Base-by-base conservation (phyloP, 345 rosid species). In the Corchorus capsularis region DNA sequence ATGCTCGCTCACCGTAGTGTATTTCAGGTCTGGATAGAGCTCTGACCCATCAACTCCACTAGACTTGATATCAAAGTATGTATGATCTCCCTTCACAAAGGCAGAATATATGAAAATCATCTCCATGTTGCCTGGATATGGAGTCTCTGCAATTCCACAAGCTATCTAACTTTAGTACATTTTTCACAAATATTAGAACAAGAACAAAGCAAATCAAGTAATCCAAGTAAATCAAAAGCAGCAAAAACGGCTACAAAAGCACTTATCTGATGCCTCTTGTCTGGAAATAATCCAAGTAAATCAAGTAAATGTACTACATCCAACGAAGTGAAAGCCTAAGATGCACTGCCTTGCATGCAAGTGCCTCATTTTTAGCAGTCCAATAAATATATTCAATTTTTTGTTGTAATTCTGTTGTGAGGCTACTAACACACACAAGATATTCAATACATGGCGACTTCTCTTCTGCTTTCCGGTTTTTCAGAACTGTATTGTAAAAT, bases 31-130 rank as follows among this genome's bases (percentile, higher is more conserved):
- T 17, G 94, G 90, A 71, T 86, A 90, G 63, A 90, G 79, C 34
- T 77, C 60, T 0, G 79, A 78, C 14, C 92, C 92, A 10, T 90
- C 90, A 32, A 83, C 50, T 46, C 90, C 94, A 15, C 27, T 77
- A 4, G 84, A 63, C 50, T 85, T 77, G 22, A 87, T 80, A 27
- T 84, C 84, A 16, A 83, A 87, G 78, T 82, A 88, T 9, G 92
- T 88, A 47, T 83, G 89, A 82, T 90, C 90, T 27, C 88, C 94
- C 81, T 85, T 85, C 27, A 90, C 64, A 67, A 90, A 90, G 4
- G 75, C 74, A 0, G 92, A 88, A 65, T 88, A 88, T 74, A 87
- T 80, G 72, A 90, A 90, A n/a, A 86, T 19, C 81, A 81, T 74
- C 59, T 46, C 78, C 86, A 81, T 83, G 77, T 80, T 84, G 71